A percentile compares a stretch with the other conserved stretches of the same genome.
phyloP scores from a whole-genome alignment of 208 protist species.

The Acanthamoeba culbertsoni region DNA sequence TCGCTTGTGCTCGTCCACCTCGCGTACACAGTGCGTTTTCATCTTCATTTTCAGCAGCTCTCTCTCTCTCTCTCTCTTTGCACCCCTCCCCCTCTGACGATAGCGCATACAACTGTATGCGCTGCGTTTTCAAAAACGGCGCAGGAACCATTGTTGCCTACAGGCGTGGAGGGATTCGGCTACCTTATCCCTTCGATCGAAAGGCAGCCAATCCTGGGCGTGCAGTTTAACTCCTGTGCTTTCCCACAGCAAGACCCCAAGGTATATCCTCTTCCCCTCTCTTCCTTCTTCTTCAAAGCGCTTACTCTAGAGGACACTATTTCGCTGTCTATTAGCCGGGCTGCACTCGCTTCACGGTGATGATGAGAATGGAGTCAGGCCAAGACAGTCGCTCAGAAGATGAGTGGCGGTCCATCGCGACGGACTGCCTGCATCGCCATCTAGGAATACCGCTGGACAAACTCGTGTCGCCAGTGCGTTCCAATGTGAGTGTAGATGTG shows the following conservation, averaged over 20 bases:
- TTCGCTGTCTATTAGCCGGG: neutral
- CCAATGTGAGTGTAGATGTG: neutral
- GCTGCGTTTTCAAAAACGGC: no score
- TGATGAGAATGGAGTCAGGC: neutral
- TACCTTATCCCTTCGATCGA: neutral
- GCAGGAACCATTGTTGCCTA: neutral
- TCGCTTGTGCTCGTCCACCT: neutral
- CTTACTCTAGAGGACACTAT: neutral
- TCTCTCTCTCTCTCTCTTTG: no score
- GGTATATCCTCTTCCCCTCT: neutral
- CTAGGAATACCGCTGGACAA: neutral
- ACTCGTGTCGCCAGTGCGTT: neutral
- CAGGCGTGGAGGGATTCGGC: neutral
- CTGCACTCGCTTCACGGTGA: conserved; percentile 6
- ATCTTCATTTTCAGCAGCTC: neutral
- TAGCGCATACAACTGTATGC: no score
- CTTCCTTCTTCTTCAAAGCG: neutral
- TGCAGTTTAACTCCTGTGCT: neutral
- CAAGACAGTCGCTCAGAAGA: neutral
- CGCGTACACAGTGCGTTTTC: neutral
- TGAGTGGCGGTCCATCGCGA: neutral
- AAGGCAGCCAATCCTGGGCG: neutral
- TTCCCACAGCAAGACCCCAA: neutral
- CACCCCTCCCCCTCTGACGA: no score
- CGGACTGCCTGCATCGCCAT: neutral